phyloP scores from a whole-genome alignment of 1,139 yeast species.

The Yamadazyma conglobata region DNA sequence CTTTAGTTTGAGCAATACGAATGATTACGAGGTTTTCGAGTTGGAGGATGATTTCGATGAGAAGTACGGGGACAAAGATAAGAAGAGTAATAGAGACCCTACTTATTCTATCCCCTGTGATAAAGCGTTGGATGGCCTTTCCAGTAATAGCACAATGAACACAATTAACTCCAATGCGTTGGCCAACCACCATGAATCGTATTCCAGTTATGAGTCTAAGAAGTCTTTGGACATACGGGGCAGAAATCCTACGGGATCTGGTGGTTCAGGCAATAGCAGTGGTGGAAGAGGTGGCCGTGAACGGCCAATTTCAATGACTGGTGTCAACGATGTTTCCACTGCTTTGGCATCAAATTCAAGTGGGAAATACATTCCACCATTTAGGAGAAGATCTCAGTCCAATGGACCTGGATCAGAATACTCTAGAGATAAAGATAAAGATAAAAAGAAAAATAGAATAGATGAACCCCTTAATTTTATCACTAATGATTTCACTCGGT shows the following conservation, averaged over 20 bases:
- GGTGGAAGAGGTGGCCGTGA: constrained; percentile 6
- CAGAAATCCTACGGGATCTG: constrained; percentile 3
- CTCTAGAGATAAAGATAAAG: constrained; percentile 5
- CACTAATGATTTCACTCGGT: constrained; percentile 4
- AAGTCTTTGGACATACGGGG: constrained; percentile 1
- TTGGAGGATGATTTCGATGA: constrained; percentile 42
- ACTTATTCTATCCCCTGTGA: constrained; percentile 15
- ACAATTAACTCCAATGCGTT: constrained; percentile 1
- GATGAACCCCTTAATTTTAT: constrained; percentile 5
- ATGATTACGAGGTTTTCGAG: constrained; percentile 41
- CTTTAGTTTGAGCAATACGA: constrained; percentile 26
- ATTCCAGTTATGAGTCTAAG: constrained; percentile 3
- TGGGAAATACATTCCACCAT: constrained; percentile 72
- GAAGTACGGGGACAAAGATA: constrained; percentile 7
- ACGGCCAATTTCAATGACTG: constrained; percentile 16
- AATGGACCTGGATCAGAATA: constrained; percentile 8
- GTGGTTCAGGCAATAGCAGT: constrained; percentile 4
- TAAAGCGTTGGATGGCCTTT: constrained; percentile 5
- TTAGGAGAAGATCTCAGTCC: constrained; percentile 48
- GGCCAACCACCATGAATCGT: constrained; percentile 2
- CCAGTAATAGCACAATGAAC: constrained; percentile 4
- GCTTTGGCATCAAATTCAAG: constrained; percentile 19
- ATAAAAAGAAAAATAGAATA: constrained; percentile 7
- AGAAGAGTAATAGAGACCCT: constrained; percentile 13
- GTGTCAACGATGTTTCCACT: constrained; percentile 8